Percentiles rank a stretch among this genome's conserved stretches.
Conservation (phyloP, 371 early-diverging fungal genomes). For the Mucor irregularis region DNA sequence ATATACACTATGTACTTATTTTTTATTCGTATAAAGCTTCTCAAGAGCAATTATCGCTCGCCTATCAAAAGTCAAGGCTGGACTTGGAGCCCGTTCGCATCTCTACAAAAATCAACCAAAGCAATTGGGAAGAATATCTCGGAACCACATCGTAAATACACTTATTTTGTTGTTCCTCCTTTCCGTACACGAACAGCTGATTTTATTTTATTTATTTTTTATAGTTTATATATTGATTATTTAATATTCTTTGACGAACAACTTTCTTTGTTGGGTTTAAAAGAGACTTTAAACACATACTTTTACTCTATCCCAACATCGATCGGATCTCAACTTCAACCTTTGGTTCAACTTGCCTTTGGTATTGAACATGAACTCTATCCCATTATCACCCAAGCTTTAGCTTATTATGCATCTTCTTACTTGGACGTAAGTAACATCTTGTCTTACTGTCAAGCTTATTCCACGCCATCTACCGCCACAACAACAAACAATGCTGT, state of each 20-base stretch:
- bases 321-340: slow-evolving; percentile 41
- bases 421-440: slow-evolving; percentile 21
- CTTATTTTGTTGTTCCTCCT: too few species aligned
- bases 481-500: not conserved
- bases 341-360: slow-evolving; percentile 39
- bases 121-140: slow-evolving; percentile 36
- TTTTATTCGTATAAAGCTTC: slow-evolving; percentile 10
- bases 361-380: slow-evolving; percentile 40
- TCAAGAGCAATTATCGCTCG: slow-evolving; percentile 13
- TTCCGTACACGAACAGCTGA: too few species aligned
- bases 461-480: not conserved
- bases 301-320: slow-evolving; percentile 27
- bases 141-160: slow-evolving; percentile 35
- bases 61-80: slow-evolving; percentile 7
- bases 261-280: slow-evolving; percentile 23
- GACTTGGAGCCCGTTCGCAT: slow-evolving; percentile 12
- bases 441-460: slow-evolving; percentile 1
- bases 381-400: slow-evolving; percentile 30
- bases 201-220: not conserved
- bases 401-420: slow-evolving; percentile 38
- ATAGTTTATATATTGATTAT: slow-evolving; percentile 30
- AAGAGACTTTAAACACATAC: slow-evolving; percentile 22
- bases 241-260: slow-evolving; percentile 36
- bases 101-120: slow-evolving; percentile 16
- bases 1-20: not conserved